Base-by-base conservation (phyloP, 352 stramenopile genomes). In the Discostella stelligera region DNA sequence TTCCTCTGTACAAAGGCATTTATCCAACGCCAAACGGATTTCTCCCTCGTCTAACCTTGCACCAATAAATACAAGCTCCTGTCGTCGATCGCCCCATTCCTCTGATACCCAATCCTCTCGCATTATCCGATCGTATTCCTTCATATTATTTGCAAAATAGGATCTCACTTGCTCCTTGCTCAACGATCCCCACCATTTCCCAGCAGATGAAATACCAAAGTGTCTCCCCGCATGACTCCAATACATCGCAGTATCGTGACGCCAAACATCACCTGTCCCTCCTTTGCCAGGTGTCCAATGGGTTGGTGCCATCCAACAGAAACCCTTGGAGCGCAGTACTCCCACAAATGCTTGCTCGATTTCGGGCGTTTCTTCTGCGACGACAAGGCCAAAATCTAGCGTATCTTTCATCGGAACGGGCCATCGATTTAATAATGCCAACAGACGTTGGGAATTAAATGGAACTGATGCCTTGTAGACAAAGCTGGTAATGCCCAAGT, bases 41-140 rank as follows among this genome's bases (percentile, higher is more conserved):
- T 86, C 71, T 13, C 71, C 54, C 71, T 94, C 77, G 53, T 90
- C 58, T 8, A 94, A 58, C 64, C 79, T 82, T 9, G 85, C 50
- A n/a, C 91, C 91, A 74, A 95, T 95, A 69, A 95, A 95, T 3
- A 95, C 90, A 39, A 95, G 76, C 71, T 95, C 91, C 72, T 95
- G 90, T 67, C 89, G 74, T 55, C 88, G 81, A 79, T 94, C 87
- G 21, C 87, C 90, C 69, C 80, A 93, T 74, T 94, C 88, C 27
- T 93, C 89, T 9, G 75, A 85, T 0, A 87, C 73, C 77, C 89
- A 94, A 74, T 94, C 89, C 71, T 93, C 87, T 41, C 30, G 14
- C 52, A 92, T 68, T 23, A 94, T 91, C 18, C 87, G 74, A 30
- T 92, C 77, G 53, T 85, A 91, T 74, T 93, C 87, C 46, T 80